These are phyloP conservation scores for Pythium scleroteichum DNA, from an alignment of 352 stramenopile species.

Conservation along the genomic window DNA sequence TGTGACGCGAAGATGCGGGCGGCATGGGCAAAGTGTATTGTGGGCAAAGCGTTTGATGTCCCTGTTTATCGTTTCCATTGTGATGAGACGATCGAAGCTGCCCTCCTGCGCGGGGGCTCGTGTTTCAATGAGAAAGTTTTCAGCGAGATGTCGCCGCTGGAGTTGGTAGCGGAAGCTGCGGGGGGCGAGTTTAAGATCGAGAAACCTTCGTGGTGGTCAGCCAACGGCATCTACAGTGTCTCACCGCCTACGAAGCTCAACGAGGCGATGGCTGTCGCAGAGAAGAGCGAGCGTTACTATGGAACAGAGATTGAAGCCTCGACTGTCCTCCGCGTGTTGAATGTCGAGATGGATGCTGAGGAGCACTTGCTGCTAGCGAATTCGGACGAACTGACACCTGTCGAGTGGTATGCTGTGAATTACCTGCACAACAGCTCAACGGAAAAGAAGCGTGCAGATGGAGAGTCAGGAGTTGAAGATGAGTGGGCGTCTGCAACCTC, in stretches of 20 bases:
- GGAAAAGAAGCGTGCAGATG: constrained; percentile 41
- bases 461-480: constrained; percentile 17
- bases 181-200: constrained; percentile 41
- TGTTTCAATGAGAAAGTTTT: constrained; percentile 82
- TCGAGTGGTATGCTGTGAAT: constrained; percentile 87
- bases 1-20: constrained; percentile 84
- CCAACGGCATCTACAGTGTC: constrained; percentile 29
- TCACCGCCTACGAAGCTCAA: constrained; percentile 12
- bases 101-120: constrained; percentile 68
- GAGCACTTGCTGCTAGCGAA: constrained; percentile 83
- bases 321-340: constrained; percentile 50
- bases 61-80: constrained; percentile 80
- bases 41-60: constrained; percentile 26
- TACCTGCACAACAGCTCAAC: constrained; percentile 68
- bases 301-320: constrained; percentile 44
- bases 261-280: constrained; percentile 36
- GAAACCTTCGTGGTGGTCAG: constrained; percentile 73
- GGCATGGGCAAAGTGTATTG: constrained; percentile 67
- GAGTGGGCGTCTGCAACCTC: constrained; percentile 21
- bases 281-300: constrained; percentile 52
- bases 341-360: constrained; percentile 72
- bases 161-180: constrained; percentile 53
- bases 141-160: constrained; percentile 65
- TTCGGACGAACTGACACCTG: constrained; percentile 77
- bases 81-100: constrained; percentile 77